Base-by-base conservation (phyloP, 768 basidiomycete species). In the Lentinula lateritia region DNA sequence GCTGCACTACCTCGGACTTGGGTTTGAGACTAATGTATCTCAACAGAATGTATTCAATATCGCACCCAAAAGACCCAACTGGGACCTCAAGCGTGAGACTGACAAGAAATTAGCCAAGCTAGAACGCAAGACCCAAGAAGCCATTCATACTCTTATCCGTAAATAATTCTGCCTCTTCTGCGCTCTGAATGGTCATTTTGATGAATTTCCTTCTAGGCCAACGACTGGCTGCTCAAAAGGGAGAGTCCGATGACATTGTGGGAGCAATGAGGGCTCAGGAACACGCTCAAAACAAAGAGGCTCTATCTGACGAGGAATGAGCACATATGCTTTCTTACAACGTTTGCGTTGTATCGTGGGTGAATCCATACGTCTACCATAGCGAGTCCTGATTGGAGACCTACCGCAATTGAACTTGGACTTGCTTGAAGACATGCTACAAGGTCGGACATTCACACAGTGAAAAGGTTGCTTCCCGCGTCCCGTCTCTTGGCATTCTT, bases 41-140 rank as follows among this genome's bases (percentile, higher is more conserved):
- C 53, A 72, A 36, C 69, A 96, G 95, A 93, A 96, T 71, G 80
- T 97, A 50, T 92, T 97, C 72, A 98, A 97, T 70, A 98, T 99
- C 66, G 95, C 95, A 23, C 97, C 97, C 3, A 98, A 95, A 81
- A 84, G 95, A 52, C 88, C 93, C 9, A 98, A 96, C 74, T 96
- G 94, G 95, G 94, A 96, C 72, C 78, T 97, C 68, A 95, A 95
- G 73, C 85, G 94, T 61, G 94, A 98, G 68, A 86, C 95, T 76
- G 92, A 95, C 61, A 93, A 90, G 77, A 94, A 92, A 71, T 73
- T 94, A 52, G 83, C 88, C 7, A 95, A 87, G 70, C 79, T 98
- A n/a, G 95, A 97, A 68, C 78, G 92, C 66, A 89, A 86, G 74
- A 97, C 94, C 1, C 92, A 95, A 63, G 92, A 95, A 72, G 86